These are phyloP conservation scores for Camelina laxa DNA, from an alignment of 345 rosid genomes.

Conservation along the genomic window DNA sequence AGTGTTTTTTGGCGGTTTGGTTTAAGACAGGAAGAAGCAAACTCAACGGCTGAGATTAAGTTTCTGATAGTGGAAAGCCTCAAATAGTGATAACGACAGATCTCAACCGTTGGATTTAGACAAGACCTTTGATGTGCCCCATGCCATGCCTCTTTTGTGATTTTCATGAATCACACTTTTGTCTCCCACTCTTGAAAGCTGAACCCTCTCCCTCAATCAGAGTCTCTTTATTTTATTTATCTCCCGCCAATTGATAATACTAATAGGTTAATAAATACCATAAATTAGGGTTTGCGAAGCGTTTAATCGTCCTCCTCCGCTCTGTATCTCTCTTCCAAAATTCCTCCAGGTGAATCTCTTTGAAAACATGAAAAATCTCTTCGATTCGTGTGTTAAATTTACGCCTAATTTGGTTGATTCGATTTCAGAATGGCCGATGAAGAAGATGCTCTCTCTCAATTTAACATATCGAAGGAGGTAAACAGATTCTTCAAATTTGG, in stretches of 20 bases:
- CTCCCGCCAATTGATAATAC: not conserved
- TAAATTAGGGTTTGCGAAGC: not conserved
- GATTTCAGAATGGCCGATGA: constrained; percentile 56
- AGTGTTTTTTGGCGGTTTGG: constrained; percentile 47
- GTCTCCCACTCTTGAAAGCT: too few relatives aligned
- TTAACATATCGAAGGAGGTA: constrained; percentile 77
- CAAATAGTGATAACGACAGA: constrained; percentile 10
- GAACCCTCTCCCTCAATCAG: not conserved
- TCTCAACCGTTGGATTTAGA: constrained; percentile 38
- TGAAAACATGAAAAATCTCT: not conserved
- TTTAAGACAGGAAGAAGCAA: constrained; percentile 27
- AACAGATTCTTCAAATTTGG: not conserved
- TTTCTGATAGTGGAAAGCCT: constrained; percentile 16
- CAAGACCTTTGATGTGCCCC: not conserved
- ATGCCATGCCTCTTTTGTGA: not conserved
- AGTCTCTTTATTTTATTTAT: not conserved
- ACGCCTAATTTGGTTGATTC: not conserved
- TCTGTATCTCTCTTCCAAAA: not conserved
- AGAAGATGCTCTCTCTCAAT: constrained; percentile 57
- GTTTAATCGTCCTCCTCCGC: not conserved
- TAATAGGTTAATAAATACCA: not conserved
- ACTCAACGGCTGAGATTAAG: constrained; percentile 44
- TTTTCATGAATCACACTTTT: too few relatives aligned
- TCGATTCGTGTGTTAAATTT: not conserved
- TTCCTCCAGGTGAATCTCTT: not conserved